Percentiles rank a stretch among this genome's conserved stretches.
Conservation (phyloP, 2,329 filamentous ascomycete species). For the Phialophora expanda region DNA sequence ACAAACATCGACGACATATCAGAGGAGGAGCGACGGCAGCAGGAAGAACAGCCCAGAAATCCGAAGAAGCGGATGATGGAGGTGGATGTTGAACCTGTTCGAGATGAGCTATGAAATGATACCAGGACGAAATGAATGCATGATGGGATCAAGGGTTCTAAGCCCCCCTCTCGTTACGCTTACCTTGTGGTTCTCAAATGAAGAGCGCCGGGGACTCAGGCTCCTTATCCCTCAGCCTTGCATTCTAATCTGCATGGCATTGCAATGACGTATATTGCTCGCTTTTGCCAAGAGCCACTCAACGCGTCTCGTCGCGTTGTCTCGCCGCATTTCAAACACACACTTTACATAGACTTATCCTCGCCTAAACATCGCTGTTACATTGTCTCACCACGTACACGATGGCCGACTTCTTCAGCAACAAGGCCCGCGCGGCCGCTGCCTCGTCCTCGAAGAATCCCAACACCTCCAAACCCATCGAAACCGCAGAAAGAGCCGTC, state of each 20-base stretch:
- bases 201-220: neutral
- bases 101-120: conserved; percentile 46
- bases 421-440: conserved; percentile 79
- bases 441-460: conserved; percentile 64
- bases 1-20: conserved; percentile 45
- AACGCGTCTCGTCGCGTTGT: conserved; percentile 20
- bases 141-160: neutral
- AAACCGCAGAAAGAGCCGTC: conserved; percentile 66
- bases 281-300: conserved; percentile 29
- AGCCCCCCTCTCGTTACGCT: neutral
- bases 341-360: neutral
- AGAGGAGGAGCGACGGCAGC: conserved; percentile 45
- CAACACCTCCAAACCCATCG: conserved; percentile 66
- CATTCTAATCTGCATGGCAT: neutral
- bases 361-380: neutral
- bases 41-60: conserved; percentile 51
- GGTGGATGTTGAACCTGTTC: conserved; percentile 42
- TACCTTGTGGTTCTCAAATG: neutral
- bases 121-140: neutral
- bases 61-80: conserved; percentile 58
- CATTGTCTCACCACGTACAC: conserved; percentile 3
- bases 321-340: neutral
- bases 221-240: neutral
- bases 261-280: conserved; percentile 17
- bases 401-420: conserved; percentile 94